A percentile compares a stretch with the other conserved stretches of the same genome.
These are phyloP conservation scores for Alternaria viburni DNA, from an alignment of 2,329 filamentous ascomycete genomes.

Conservation along the genomic window DNA sequence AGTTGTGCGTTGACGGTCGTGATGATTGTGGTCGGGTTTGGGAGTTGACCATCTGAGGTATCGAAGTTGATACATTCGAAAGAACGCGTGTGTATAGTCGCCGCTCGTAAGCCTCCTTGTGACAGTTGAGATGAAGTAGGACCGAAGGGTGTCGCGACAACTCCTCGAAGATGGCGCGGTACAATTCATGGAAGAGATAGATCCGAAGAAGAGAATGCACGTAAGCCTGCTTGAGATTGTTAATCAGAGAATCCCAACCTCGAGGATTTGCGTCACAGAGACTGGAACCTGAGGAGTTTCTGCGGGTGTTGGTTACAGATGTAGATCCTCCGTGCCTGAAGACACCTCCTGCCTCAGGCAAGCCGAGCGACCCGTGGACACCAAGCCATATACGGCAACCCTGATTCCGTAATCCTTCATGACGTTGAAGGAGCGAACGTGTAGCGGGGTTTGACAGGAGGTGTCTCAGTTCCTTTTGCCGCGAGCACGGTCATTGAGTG, in stretches of 20 bases:
- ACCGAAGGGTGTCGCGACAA: neutral
- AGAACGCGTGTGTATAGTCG: neutral
- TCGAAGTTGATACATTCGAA: neutral
- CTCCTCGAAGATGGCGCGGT: neutral
- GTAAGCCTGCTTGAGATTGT: neutral
- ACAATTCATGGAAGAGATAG: slow-evolving; percentile 1
- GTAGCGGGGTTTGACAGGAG: slow-evolving; percentile 9
- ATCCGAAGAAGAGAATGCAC: slow-evolving; percentile 1
- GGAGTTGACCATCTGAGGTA: neutral
- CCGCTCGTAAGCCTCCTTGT: neutral
- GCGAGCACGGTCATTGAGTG: slow-evolving; percentile 4
- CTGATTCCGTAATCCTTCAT: slow-evolving; percentile 6
- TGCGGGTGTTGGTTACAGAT: slow-evolving; percentile 10
- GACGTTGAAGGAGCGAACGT: slow-evolving; percentile 1
- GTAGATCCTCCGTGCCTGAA: slow-evolving; percentile 10
- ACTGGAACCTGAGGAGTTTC: slow-evolving; percentile 9
- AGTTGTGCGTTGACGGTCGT: neutral
- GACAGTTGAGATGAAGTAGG: neutral
- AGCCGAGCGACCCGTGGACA: neutral
- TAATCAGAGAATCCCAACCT: slow-evolving; percentile 1
- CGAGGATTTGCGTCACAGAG: slow-evolving; percentile 1
- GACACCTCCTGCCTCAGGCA: slow-evolving; percentile 16
- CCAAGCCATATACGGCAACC: slow-evolving; percentile 3
- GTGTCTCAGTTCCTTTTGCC: slow-evolving; percentile 20
- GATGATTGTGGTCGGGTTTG: neutral